Conservation (phyloP, 192 early-diverging fungal genomes). For the Entomortierella beljakovae region DNA sequence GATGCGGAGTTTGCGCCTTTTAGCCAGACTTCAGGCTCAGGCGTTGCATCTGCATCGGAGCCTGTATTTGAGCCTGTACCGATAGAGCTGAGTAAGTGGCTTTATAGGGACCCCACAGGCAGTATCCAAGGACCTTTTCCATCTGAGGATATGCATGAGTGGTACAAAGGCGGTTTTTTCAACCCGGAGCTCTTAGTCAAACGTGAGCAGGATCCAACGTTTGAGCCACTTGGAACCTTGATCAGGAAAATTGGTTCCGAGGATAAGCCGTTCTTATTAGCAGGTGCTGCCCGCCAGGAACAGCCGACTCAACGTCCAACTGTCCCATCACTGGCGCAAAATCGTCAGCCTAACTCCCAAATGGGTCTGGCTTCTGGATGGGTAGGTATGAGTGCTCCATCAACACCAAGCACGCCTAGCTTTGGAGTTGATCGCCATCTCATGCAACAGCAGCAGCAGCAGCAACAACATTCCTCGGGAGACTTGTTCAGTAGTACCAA, state of each 20-base stretch:
- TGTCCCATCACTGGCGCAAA: slow-evolving; percentile 26
- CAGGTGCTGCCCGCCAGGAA: slow-evolving; percentile 24
- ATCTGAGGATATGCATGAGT: slow-evolving; percentile 93
- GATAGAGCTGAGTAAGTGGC: slow-evolving; percentile 70
- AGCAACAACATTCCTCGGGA: slow-evolving; percentile 37
- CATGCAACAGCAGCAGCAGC: slow-evolving; percentile 49
- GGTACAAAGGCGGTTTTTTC: slow-evolving; percentile 92
- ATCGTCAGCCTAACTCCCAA: slow-evolving; percentile 17
- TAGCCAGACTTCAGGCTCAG: neutral
- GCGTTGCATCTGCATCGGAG: neutral
- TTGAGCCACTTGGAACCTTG: slow-evolving; percentile 82
- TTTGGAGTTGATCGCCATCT: slow-evolving; percentile 44
- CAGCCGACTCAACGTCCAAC: slow-evolving; percentile 44
- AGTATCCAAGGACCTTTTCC: slow-evolving; percentile 90
- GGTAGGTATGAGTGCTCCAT: slow-evolving; percentile 42
- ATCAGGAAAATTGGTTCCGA: slow-evolving; percentile 75
- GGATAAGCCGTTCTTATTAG: slow-evolving; percentile 73
- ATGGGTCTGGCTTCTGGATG: slow-evolving; percentile 21
- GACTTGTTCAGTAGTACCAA: slow-evolving; percentile 44
- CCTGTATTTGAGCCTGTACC: slow-evolving; percentile 17
- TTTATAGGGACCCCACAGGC: slow-evolving; percentile 87
- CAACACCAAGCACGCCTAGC: slow-evolving; percentile 36
- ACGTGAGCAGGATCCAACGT: slow-evolving; percentile 78
- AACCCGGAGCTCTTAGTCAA: slow-evolving; percentile 82
- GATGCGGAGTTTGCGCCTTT: slow-evolving; percentile 29